A percentile compares a stretch with the other conserved stretches of the same genome.
These are phyloP conservation scores for Pleurotus citrinopileatus DNA, from an alignment of 768 basidiomycete genomes.

Conservation along the genomic window DNA sequence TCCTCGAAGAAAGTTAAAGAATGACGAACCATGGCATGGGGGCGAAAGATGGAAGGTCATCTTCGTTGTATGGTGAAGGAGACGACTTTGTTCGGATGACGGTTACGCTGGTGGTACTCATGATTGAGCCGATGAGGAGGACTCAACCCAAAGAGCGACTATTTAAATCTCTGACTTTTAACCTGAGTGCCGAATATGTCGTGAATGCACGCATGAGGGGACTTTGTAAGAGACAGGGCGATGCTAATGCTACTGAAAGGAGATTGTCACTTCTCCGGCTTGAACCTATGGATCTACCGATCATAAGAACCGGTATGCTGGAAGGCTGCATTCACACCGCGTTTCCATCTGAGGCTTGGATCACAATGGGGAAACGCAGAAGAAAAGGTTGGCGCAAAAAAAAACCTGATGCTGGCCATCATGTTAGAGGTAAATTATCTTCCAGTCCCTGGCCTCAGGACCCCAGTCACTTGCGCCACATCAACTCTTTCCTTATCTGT, in stretches of 20 bases:
- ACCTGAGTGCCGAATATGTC: slow-evolving; percentile 1
- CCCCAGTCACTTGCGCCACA: not conserved
- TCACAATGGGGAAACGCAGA: slow-evolving; percentile 1
- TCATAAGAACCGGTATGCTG: not conserved
- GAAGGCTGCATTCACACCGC: not conserved
- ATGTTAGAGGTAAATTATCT: not conserved
- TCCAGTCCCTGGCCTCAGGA: not conserved
- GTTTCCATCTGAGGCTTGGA: slow-evolving; percentile 3
- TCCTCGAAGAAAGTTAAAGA: not conserved
- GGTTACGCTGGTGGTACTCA: slow-evolving; percentile 1
- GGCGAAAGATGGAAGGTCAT: slow-evolving; percentile 37
- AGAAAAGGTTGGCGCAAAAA: no score
- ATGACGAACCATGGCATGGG: slow-evolving; percentile 47
- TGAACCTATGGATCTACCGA: not conserved
- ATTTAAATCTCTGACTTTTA: slow-evolving; percentile 5
- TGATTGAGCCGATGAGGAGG: not conserved
- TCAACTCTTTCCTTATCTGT: no score
- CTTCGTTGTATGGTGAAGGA: slow-evolving; percentile 27
- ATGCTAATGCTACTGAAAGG: slow-evolving; percentile 1
- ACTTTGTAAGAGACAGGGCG: not conserved
- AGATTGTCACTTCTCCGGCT: slow-evolving; percentile 1
- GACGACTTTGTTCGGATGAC: not conserved
- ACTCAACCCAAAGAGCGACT: not conserved
- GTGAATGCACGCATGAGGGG: not conserved
- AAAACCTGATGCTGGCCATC: no score